Conservation (phyloP, 805 yeast genomes). For the Isabelozyma heimii region DNA sequence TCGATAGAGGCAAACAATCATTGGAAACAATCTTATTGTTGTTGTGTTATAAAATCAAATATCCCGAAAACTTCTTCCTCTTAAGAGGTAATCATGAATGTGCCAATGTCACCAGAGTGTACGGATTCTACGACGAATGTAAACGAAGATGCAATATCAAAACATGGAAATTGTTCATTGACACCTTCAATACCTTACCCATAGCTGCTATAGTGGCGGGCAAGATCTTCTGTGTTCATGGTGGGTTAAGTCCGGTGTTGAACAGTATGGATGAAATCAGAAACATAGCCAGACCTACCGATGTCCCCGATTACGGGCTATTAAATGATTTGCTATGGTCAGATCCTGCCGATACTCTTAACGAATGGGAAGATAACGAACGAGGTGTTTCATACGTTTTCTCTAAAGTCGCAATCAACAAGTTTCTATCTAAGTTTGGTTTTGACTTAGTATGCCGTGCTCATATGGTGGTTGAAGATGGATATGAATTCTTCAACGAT, state of each 20-base stretch:
- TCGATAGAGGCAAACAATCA: constrained; percentile 95
- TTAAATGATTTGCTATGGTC: constrained; percentile 79
- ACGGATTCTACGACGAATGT: constrained; percentile 98
- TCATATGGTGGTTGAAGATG: constrained; percentile 85
- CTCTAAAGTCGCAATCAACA: constrained; percentile 75
- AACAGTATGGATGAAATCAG: constrained; percentile 73
- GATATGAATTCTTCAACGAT: constrained; percentile 74
- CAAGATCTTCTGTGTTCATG: constrained; percentile 89
- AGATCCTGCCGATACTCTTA: constrained; percentile 78
- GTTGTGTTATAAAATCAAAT: constrained; percentile 90
- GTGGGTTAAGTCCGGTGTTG: constrained; percentile 76
- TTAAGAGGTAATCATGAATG: constrained; percentile 96
- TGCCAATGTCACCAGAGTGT: constrained; percentile 93
- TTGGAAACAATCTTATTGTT: constrained; percentile 85
- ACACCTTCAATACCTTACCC: constrained; percentile 93
- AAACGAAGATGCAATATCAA: constrained; percentile 89
- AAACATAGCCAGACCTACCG: constrained; percentile 76
- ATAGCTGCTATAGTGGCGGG: constrained; percentile 95
- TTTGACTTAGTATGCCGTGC: constrained; percentile 83
- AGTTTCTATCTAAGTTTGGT: constrained; percentile 69
- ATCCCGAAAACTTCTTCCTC: constrained; percentile 92
- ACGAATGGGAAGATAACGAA: constrained; percentile 88
- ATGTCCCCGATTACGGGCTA: constrained; percentile 80
- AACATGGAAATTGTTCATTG: constrained; percentile 91
- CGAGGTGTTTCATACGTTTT: constrained; percentile 82